phyloP scores from a whole-genome alignment of 2,329 filamentous ascomycete genomes.

The Cladophialophora immunda region DNA sequence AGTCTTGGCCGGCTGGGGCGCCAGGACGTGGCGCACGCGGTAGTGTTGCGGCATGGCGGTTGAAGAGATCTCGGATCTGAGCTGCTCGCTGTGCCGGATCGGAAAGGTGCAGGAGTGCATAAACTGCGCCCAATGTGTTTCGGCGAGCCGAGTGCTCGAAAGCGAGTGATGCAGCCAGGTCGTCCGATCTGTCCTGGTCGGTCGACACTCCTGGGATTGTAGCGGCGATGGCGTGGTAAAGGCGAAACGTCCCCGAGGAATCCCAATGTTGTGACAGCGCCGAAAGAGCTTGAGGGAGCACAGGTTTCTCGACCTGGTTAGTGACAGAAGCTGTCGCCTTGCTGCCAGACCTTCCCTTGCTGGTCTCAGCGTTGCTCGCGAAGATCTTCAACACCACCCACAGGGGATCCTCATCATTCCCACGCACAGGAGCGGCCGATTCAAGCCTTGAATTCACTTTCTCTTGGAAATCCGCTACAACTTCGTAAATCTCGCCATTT shows the following conservation, averaged over 20 bases:
- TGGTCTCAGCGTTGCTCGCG: slow-evolving; percentile 56
- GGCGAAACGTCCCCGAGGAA: slow-evolving; percentile 82
- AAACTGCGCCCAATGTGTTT: slow-evolving; percentile 75
- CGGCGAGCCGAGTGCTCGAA: slow-evolving; percentile 62
- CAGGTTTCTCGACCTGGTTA: slow-evolving; percentile 47
- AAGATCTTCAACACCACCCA: slow-evolving; percentile 89
- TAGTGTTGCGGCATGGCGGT: slow-evolving; percentile 74
- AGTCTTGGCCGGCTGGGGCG: slow-evolving; percentile 6
- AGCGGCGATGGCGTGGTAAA: slow-evolving; percentile 72
- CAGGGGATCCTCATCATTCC: slow-evolving; percentile 70
- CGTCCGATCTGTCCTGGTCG: slow-evolving; percentile 69
- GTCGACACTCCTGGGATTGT: slow-evolving; percentile 62
- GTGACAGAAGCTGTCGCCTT: not conserved
- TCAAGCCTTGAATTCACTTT: slow-evolving; percentile 78
- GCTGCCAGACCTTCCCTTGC: slow-evolving; percentile 40
- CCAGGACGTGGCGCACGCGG: slow-evolving; percentile 57
- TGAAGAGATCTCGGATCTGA: slow-evolving; percentile 76
- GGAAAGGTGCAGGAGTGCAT: slow-evolving; percentile 80
- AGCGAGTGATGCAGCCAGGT: slow-evolving; percentile 70
- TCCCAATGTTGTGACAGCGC: slow-evolving; percentile 81
- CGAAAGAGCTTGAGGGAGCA: slow-evolving; percentile 74
- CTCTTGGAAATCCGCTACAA: slow-evolving; percentile 75
- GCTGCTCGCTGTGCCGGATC: slow-evolving; percentile 68
- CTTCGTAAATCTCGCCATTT: slow-evolving; percentile 73
- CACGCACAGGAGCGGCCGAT: slow-evolving; percentile 71